Conservation (phyloP, 495 filamentous ascomycete species). For the Pyrenula massariospora region DNA sequence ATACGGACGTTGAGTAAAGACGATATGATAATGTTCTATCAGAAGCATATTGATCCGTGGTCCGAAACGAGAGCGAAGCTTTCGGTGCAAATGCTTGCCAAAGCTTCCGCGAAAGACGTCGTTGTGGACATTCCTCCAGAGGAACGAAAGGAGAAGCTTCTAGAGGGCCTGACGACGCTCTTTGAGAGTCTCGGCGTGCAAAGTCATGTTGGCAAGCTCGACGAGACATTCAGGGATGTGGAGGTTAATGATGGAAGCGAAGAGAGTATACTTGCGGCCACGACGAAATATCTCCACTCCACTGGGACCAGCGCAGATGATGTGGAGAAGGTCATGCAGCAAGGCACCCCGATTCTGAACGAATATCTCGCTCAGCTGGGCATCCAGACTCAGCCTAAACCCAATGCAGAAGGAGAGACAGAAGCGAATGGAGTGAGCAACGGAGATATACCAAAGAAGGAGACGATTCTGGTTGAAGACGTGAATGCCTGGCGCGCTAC, state of each 20-base stretch:
- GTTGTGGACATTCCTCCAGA: constrained; percentile 15
- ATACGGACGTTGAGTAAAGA: constrained; percentile 64
- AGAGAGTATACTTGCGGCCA: constrained; percentile 25
- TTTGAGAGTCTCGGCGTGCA: constrained; percentile 38
- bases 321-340: background rate
- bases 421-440: constrained; percentile 24
- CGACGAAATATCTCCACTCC: constrained; percentile 37
- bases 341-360: constrained; percentile 29
- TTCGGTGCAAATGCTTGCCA: constrained; percentile 71
- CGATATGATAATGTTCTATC: constrained; percentile 71
- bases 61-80: constrained; percentile 69
- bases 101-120: constrained; percentile 25
- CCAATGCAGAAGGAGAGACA: constrained; percentile 9
- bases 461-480: constrained; percentile 50
- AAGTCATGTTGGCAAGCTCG: constrained; percentile 30
- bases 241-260: constrained; percentile 32
- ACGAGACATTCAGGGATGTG: constrained; percentile 29
- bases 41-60: constrained; percentile 59
- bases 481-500: constrained; percentile 67
- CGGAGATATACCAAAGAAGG: constrained; percentile 9
- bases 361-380: constrained; percentile 31
- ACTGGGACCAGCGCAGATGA: constrained; percentile 31
- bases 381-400: constrained; percentile 13
- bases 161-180: constrained; percentile 35
- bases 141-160: constrained; percentile 42